Base-by-base conservation (phyloP, 768 basidiomycete species). In the Lactarius vividus region DNA sequence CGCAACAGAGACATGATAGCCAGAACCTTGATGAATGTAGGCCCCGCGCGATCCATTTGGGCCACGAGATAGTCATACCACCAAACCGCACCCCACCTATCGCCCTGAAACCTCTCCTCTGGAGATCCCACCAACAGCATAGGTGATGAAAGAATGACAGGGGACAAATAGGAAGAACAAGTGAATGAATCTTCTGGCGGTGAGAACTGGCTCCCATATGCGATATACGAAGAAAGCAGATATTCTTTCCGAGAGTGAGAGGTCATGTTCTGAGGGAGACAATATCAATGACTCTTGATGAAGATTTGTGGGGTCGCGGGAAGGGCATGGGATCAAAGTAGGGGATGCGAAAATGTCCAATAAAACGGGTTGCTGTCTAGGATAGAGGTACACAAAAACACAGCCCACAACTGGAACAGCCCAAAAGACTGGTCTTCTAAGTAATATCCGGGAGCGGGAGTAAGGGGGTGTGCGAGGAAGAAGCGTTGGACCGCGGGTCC, bases 1-100 rank as follows among this genome's bases (percentile, higher is more conserved):
- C 3, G 9, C 26, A 23, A 57, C 54, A 20, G 42, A 31, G 15
- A 29, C 11, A 4, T 65, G 29, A 39, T 56, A 52, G 28, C 46
- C 71, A 79, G 62, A 72, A 91, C 94, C 86, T 99, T 99, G 76
- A 92, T 92, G 76, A 98, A 98, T 0, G 96, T 96, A 18, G 97
- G 97, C 1, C 97, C 97, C 10, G 96, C 96, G 6, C 87, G 80
- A 77, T 96, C 88, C 97, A 99, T 98, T 75, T 88, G 89, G 53
- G 77, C 79, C 8, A 94, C 93, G 18, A 99, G 79, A 59, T 93
- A 83, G n/a, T 82, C 84, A 74, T 98, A 98, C 97, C 97, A 99
- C 96, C 94, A 97, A 3, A 95, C 83, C 1, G 94, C 94, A 42
- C 94, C 94, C 93, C 93, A 94, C 71, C 86, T 83, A 69, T 96